A percentile compares a stretch with the other conserved stretches of the same genome.
Evolutionary conservation across 2,329 filamentous ascomycete species (phyloP).

Genomic region (Lomentospora prolificans): DNA sequence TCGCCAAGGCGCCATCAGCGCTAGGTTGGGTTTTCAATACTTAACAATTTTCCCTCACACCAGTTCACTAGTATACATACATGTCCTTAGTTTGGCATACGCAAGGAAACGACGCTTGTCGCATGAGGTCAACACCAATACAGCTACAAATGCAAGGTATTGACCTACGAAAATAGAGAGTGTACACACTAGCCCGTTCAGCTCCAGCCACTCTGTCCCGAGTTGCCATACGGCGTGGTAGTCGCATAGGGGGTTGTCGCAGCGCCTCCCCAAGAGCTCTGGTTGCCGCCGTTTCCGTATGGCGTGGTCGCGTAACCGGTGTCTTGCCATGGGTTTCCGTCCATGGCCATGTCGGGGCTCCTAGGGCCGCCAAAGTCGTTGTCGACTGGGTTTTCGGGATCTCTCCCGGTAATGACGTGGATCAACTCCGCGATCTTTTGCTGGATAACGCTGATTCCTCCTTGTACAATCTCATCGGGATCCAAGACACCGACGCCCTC

Average conservation of each 20-base stretch:
- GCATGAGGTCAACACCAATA: no score
- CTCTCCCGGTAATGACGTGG: conserved; percentile 45
- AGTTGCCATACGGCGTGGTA: conserved; percentile 31
- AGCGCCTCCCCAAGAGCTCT: conserved; percentile 56
- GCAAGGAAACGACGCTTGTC: no score
- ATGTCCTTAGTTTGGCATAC: no score
- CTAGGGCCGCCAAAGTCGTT: conserved; percentile 53
- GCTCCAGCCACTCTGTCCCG: conserved; percentile 14
- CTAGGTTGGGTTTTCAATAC: no score
- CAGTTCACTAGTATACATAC: no score
- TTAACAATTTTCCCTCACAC: no score
- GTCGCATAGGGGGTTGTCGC: conserved; percentile 35
- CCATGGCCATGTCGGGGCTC: conserved; percentile 55
- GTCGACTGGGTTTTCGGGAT: conserved; percentile 46
- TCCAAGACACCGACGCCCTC: conserved; percentile 82
- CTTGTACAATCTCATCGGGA: conserved; percentile 79
- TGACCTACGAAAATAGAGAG: no score
- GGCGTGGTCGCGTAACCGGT: conserved; percentile 58
- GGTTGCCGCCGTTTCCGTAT: conserved; percentile 46
- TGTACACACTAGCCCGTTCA: conserved; percentile 1
- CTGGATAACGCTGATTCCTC: conserved; percentile 81
- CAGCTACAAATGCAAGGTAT: no score
- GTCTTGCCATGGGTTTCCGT: conserved; percentile 46
- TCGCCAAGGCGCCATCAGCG: no score
- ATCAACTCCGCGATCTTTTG: conserved; percentile 80